Conservation (phyloP, 139 green algal genomes). For the Gonium pectorale region DNA sequence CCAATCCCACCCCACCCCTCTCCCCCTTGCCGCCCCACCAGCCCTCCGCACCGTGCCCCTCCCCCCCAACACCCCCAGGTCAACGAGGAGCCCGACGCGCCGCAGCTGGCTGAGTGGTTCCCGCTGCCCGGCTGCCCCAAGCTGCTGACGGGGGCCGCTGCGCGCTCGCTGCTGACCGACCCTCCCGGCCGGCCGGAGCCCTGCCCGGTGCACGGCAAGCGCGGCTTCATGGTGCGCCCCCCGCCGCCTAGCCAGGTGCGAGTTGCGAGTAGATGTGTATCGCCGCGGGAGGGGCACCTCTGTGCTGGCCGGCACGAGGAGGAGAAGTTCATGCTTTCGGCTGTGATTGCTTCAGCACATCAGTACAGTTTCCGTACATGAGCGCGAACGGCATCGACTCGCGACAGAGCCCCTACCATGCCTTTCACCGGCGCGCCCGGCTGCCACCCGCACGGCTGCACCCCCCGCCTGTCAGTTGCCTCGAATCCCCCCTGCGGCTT, state of each 20-base stretch:
- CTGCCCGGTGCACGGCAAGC: not conserved
- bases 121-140: conserved; percentile 26
- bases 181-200: not conserved
- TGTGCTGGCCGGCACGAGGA: too few species aligned
- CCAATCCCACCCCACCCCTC: not conserved
- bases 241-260: not conserved
- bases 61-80: not conserved
- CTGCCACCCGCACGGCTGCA: too few species aligned
- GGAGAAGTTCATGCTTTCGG: too few species aligned
- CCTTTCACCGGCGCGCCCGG: too few species aligned
- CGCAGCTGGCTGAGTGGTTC: conserved; percentile 40
- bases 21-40: not conserved
- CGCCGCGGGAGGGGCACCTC: too few species aligned
- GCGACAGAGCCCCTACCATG: too few species aligned
- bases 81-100: conserved; percentile 15
- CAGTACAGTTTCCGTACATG: too few species aligned
- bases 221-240: conserved; percentile 12
- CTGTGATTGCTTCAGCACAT: too few species aligned
- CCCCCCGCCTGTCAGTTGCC: too few species aligned
- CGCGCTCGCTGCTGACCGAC: too few species aligned
- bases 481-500: too few species aligned
- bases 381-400: too few species aligned
- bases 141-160: not conserved
- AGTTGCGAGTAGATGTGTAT: not conserved
- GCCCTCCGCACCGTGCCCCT: not conserved